Percentiles rank a stretch among this genome's conserved stretches.
phyloP scores from a whole-genome alignment of 306 rosid genomes.

The Luffa acutangula region DNA sequence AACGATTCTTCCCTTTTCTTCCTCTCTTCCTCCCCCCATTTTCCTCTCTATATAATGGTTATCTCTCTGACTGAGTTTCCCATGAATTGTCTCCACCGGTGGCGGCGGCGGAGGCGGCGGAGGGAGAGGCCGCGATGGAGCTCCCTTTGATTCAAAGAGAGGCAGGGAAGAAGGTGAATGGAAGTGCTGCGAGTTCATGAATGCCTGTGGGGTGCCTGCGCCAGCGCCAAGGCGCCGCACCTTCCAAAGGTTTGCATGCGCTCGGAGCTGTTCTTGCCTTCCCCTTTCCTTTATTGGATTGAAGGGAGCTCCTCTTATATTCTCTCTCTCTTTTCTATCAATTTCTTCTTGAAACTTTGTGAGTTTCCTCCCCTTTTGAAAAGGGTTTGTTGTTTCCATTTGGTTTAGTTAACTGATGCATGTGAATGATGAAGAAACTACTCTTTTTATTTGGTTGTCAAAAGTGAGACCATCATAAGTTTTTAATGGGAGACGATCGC shows the following conservation, averaged over 20 bases:
- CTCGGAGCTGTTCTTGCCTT: constrained; percentile 11
- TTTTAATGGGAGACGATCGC: too few relatives aligned
- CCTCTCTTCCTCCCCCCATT: neutral
- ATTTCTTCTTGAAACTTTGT: too few relatives aligned
- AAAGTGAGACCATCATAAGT: too few relatives aligned
- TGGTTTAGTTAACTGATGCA: neutral
- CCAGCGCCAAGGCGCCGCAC: neutral
- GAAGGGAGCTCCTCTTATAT: constrained; percentile 9
- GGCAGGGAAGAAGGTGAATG: constrained; percentile 23
- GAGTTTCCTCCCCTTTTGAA: neutral
- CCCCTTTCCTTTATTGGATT: constrained; percentile 12
- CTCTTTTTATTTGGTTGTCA: neutral
- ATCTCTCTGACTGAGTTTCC: neutral
- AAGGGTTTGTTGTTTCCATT: neutral
- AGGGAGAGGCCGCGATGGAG: constrained; percentile 15
- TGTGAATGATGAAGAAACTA: neutral
- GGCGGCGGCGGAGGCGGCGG: neutral
- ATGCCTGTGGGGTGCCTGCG: constrained; percentile 22
- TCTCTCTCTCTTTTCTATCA: neutral
- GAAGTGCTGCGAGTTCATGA: constrained; percentile 63
- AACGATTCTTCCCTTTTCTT: neutral
- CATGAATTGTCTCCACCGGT: neutral
- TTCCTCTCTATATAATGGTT: neutral
- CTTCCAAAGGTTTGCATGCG: constrained; percentile 8
- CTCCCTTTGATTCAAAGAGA: constrained; percentile 58